Conservation (phyloP, 1,284 basidiomycete genomes). For the Malassezia sympodialis region DNA sequence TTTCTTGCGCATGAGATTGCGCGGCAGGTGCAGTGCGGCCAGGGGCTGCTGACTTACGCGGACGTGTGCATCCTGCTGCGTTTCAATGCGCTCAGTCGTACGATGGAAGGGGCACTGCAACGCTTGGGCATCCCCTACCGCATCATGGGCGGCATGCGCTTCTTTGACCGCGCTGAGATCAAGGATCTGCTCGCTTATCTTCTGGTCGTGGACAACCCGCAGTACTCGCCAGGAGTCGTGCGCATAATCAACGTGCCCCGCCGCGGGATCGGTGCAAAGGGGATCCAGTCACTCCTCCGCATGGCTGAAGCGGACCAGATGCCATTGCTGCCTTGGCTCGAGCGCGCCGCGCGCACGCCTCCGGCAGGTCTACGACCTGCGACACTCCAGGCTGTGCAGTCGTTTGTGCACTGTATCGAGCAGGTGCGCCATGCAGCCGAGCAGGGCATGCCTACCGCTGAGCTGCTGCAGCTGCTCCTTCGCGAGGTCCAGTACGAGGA, state of each 20-base stretch:
- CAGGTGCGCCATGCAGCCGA: conserved; percentile 56
- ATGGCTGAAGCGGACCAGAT: conserved; percentile 55
- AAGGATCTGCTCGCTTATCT: conserved; percentile 75
- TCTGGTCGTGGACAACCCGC: conserved; percentile 64
- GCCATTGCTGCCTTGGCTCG: conserved; percentile 56
- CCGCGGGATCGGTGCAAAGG: conserved; percentile 73
- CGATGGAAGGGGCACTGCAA: conserved; percentile 67
- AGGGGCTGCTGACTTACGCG: conserved; percentile 55
- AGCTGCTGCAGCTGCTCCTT: conserved; percentile 59
- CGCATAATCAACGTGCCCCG: conserved; percentile 68
- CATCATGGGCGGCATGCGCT: conserved; percentile 71
- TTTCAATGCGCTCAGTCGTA: conserved; percentile 70
- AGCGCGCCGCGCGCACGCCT: conserved; percentile 16
- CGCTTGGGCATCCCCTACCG: conserved; percentile 66
- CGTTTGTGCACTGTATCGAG: conserved; percentile 58
- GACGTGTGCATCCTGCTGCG: conserved; percentile 56
- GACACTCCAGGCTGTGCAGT: conserved; percentile 52
- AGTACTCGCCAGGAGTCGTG: conserved; percentile 61
- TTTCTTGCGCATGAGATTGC: conserved; percentile 69
- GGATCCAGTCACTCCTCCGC: conserved; percentile 56
- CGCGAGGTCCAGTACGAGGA: conserved; percentile 60
- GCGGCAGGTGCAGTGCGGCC: conserved; percentile 53
- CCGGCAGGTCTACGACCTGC: neutral
- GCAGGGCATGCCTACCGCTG: conserved; percentile 56
- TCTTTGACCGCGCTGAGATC: conserved; percentile 68